Evolutionary conservation across 2,329 filamentous ascomycete species (phyloP).

Genomic region (Fonsecaea pedrosoi): DNA sequence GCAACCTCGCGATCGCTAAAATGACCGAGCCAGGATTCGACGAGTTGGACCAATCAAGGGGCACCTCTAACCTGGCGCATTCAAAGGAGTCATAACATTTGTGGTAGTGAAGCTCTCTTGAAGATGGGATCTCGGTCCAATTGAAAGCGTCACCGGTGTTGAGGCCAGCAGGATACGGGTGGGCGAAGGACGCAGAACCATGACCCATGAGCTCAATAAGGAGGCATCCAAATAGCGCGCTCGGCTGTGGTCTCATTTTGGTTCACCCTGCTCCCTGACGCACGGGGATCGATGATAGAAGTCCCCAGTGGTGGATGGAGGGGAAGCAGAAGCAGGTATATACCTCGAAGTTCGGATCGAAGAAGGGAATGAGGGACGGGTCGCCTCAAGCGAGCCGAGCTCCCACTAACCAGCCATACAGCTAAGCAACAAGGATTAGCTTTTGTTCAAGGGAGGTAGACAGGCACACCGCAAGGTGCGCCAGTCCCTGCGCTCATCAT

Average conservation of each 20-base stretch:
- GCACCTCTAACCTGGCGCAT: slow-evolving; percentile 58
- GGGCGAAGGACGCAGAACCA: background rate
- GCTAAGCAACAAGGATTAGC: background rate
- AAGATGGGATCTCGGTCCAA: slow-evolving; percentile 39
- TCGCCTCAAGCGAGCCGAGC: background rate
- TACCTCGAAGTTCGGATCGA: background rate
- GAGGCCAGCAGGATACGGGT: background rate
- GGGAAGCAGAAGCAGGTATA: background rate
- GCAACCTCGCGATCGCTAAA: slow-evolving; percentile 56
- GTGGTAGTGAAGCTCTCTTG: slow-evolving; percentile 45
- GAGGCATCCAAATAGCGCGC: background rate
- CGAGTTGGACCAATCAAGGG: slow-evolving; percentile 54
- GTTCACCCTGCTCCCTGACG: background rate
- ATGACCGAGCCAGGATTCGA: slow-evolving; percentile 47
- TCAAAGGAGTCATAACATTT: slow-evolving; percentile 54
- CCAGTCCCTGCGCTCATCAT: background rate
- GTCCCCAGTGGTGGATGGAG: background rate
- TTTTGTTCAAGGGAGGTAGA: background rate
- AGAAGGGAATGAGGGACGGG: background rate
- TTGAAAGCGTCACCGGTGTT: slow-evolving; percentile 18
- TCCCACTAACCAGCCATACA: background rate
- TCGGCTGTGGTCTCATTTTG: background rate
- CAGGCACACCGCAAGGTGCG: background rate
- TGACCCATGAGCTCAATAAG: background rate
- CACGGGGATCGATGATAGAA: background rate